Evolutionary conservation across 2,329 filamentous ascomycete species (phyloP).

Genomic region (Penicillium frequentans): DNA sequence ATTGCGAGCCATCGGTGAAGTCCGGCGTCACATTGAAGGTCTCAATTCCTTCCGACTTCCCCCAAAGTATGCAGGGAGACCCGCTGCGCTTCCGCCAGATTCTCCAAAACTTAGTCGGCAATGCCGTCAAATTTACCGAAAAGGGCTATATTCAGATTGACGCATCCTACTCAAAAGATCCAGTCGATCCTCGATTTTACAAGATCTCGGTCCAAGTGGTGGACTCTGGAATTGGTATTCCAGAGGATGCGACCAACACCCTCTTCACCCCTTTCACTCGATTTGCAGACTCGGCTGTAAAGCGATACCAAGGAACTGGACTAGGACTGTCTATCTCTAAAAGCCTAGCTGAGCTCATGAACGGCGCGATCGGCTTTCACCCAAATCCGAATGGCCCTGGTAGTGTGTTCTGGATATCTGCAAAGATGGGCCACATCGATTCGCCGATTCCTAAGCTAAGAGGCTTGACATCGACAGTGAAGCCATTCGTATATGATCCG

Average conservation of each 20-base stretch:
- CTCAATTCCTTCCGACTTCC: slow-evolving; percentile 48
- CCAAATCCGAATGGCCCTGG: slow-evolving; percentile 48
- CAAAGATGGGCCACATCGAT: slow-evolving; percentile 42
- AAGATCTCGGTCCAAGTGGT: slow-evolving; percentile 53
- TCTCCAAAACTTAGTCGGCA: slow-evolving; percentile 61
- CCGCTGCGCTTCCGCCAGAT: slow-evolving; percentile 62
- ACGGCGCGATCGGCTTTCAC: slow-evolving; percentile 51
- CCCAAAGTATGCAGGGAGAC: slow-evolving; percentile 55
- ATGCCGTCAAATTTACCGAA: slow-evolving; percentile 64
- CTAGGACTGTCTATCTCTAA: slow-evolving; percentile 60
- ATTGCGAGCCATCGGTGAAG: slow-evolving; percentile 49
- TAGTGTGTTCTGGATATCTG: slow-evolving; percentile 56
- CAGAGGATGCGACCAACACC: slow-evolving; percentile 43
- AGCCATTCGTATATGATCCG: slow-evolving; percentile 13
- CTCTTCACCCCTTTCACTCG: slow-evolving; percentile 60
- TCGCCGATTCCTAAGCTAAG: slow-evolving; percentile 29
- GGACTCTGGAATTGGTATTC: slow-evolving; percentile 58
- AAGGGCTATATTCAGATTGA: slow-evolving; percentile 52
- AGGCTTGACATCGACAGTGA: slow-evolving; percentile 16
- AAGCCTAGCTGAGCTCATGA: slow-evolving; percentile 57
- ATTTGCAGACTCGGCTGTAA: slow-evolving; percentile 55
- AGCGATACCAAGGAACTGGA: slow-evolving; percentile 57
- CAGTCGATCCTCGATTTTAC: slow-evolving; percentile 41
- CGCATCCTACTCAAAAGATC: slow-evolving; percentile 42
- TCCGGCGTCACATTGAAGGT: slow-evolving; percentile 50